These are phyloP conservation scores for Colletotrichum salicis DNA, from an alignment of 2,329 filamentous ascomycete species.

Conservation along the genomic window DNA sequence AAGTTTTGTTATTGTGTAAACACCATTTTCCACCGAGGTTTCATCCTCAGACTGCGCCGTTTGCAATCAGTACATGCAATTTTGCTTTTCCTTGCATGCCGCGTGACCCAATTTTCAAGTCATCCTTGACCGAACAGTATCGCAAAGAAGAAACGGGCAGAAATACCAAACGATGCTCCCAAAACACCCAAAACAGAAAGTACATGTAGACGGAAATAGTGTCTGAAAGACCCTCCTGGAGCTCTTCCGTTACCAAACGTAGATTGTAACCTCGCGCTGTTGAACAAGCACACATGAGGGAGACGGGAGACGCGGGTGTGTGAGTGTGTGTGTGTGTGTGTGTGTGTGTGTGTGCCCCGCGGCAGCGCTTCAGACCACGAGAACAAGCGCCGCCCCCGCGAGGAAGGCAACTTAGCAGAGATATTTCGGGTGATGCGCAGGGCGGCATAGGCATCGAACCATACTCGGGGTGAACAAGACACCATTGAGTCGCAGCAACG, in stretches of 20 bases:
- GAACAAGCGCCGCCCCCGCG: not conserved
- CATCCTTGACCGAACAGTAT: not conserved
- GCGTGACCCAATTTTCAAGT: constrained; percentile 8
- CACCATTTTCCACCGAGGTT: not conserved
- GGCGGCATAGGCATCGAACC: not conserved
- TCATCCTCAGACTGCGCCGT: constrained; percentile 3
- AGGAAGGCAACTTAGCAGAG: not conserved
- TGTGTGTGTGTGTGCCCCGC: not conserved
- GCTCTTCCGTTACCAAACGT: not conserved
- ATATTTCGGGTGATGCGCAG: not conserved
- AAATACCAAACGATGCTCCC: not conserved
- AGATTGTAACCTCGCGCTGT: not conserved
- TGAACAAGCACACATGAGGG: not conserved
- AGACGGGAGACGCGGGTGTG: not conserved
- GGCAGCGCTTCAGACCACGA: not conserved
- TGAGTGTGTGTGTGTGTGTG: not conserved
- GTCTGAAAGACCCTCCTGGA: not conserved
- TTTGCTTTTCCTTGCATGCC: not conserved
- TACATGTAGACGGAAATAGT: constrained; percentile 1
- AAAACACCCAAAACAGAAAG: not conserved
- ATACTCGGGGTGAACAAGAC: not conserved
- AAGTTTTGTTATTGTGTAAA: not conserved
- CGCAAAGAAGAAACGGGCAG: not conserved
- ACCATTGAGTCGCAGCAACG: constrained; percentile 15
- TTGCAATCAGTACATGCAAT: not conserved